Evolutionary conservation across 2,329 filamentous ascomycete genomes (phyloP).

Genomic region (Xylaria multiplex): DNA sequence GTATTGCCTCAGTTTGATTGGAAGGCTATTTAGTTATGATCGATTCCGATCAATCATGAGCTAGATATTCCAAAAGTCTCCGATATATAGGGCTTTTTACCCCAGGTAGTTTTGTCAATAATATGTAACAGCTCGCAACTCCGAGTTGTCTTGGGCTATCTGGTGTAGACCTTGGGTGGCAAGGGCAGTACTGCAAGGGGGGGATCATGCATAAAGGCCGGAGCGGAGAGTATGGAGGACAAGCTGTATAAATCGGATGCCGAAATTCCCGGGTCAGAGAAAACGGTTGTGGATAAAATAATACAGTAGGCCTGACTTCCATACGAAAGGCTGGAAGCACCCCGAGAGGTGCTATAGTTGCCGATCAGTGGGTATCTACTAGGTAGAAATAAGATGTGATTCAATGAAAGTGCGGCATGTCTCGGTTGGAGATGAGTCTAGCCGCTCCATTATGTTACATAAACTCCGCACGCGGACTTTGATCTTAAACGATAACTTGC

Average conservation of each 20-base stretch:
- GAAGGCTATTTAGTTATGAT: too few relatives aligned
- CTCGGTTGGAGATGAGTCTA: not conserved
- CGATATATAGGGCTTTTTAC: too few relatives aligned
- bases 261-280: slow-evolving; percentile 11
- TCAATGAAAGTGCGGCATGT: not conserved
- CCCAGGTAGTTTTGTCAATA: too few relatives aligned
- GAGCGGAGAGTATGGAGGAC: not conserved
- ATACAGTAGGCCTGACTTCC: not conserved
- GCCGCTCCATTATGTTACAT: not conserved
- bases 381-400: not conserved
- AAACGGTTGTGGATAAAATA: not conserved
- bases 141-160: too few relatives aligned
- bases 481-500: not conserved
- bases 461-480: not conserved
- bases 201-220: too few relatives aligned
- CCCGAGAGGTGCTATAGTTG: not conserved
- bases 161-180: too few relatives aligned
- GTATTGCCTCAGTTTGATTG: too few relatives aligned
- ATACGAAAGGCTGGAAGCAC: slow-evolving; percentile 2
- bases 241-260: slow-evolving; percentile 19
- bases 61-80: too few relatives aligned
- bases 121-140: too few relatives aligned
- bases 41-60: too few relatives aligned
- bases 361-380: not conserved
- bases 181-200: too few relatives aligned